Evolutionary conservation across 2,329 filamentous ascomycete species (phyloP).

Genomic region (Chaetomium sp.): DNA sequence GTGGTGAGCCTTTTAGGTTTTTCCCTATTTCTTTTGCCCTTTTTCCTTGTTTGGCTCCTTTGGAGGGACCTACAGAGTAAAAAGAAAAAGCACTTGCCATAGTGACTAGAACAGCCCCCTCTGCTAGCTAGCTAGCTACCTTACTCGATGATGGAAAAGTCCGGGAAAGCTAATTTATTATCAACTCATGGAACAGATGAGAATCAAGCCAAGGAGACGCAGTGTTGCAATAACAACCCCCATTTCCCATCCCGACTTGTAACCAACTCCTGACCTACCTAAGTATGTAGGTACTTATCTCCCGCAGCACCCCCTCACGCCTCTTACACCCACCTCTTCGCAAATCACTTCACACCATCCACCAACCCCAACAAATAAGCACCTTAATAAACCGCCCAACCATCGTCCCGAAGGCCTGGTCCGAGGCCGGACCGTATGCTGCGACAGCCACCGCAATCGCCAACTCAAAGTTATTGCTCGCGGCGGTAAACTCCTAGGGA

Average conservation of each 20-base stretch:
- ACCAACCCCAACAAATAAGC: slow-evolving; percentile 78
- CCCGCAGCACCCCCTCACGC: too few relatives aligned
- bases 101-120: neutral
- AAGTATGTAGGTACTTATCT: too few relatives aligned
- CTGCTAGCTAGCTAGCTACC: too few relatives aligned
- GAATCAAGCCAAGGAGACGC: too few relatives aligned
- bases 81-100: neutral
- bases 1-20: neutral
- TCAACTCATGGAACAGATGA: too few relatives aligned
- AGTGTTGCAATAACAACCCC: too few relatives aligned
- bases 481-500: too few relatives aligned
- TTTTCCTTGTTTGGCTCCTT: neutral
- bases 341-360: slow-evolving; percentile 68
- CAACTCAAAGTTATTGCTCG: too few relatives aligned
- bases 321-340: slow-evolving; percentile 57
- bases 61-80: neutral
- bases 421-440: slow-evolving; percentile 74
- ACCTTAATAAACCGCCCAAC: slow-evolving; percentile 87
- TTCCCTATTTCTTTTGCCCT: neutral
- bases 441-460: too few relatives aligned
- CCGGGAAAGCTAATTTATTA: too few relatives aligned
- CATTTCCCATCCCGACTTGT: too few relatives aligned
- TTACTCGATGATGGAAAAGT: too few relatives aligned
- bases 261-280: slow-evolving; percentile 45
- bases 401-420: slow-evolving; percentile 79